phyloP scores from a whole-genome alignment of 2,329 filamentous ascomycete species.

The Pestalotiopsis fici region DNA sequence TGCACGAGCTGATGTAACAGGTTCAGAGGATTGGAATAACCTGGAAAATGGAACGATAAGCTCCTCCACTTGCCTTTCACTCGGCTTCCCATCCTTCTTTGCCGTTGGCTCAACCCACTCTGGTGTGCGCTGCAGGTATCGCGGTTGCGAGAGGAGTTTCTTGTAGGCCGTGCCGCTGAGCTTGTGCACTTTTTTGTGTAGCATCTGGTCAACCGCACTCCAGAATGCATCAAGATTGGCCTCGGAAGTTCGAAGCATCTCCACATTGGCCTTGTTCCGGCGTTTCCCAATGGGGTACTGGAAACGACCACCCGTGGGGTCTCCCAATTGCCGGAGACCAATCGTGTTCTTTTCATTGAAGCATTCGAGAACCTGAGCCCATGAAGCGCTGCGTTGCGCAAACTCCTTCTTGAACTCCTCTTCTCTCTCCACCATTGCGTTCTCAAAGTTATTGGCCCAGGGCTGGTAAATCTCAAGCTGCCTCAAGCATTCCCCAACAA shows the following conservation, averaged over 20 bases:
- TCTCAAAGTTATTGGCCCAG: conserved; percentile 44
- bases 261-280: conserved; percentile 19
- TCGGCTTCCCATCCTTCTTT: conserved; percentile 24
- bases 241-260: conserved; percentile 21
- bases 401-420: conserved; percentile 29
- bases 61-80: background rate
- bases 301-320: conserved; percentile 40
- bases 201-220: background rate
- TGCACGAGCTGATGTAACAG: conserved; percentile 8
- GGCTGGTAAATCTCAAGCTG: conserved; percentile 50
- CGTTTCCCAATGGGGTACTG: conserved; percentile 33
- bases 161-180: conserved; percentile 26
- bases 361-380: conserved; percentile 14
- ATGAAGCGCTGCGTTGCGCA: conserved; percentile 10
- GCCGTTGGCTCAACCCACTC: conserved; percentile 43
- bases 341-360: conserved; percentile 17
- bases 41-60: conserved; percentile 5
- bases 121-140: conserved; percentile 46
- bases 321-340: conserved; percentile 15
- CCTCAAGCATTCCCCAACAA: conserved; percentile 42
- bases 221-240: conserved; percentile 22
- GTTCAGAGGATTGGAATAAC: background rate
- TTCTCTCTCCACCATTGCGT: conserved; percentile 20
- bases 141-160: conserved; percentile 30
- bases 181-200: background rate